phyloP scores from a whole-genome alignment of 129 eudicot species.

The Erigeron canadensis region DNA sequence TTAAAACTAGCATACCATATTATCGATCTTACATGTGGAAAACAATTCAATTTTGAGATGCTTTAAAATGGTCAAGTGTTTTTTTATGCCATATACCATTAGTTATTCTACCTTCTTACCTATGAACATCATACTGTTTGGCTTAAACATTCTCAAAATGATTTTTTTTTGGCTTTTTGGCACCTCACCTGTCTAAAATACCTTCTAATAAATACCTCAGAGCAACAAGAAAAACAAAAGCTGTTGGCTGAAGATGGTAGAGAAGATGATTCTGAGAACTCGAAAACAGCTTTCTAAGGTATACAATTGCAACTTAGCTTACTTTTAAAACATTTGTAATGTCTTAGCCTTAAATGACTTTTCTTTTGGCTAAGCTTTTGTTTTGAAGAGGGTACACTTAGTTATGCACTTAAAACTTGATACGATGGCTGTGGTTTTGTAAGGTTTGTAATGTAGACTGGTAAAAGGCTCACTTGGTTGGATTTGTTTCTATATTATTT shows the following conservation, averaged over 20 bases:
- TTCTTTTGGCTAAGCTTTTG: neutral
- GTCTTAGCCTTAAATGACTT: neutral
- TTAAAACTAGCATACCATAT: too few relatives aligned
- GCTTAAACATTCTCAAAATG: neutral
- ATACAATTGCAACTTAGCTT: neutral
- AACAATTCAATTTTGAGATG: too few relatives aligned
- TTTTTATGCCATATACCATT: too few relatives aligned
- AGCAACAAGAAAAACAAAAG: constrained; percentile 45
- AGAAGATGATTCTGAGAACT: constrained; percentile 27
- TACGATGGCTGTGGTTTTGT: neutral
- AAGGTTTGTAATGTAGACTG: neutral
- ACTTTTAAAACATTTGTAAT: neutral
- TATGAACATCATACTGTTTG: neutral
- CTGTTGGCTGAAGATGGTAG: constrained; percentile 29
- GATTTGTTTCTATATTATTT: too few relatives aligned
- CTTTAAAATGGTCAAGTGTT: too few relatives aligned
- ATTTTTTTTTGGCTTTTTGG: too few relatives aligned
- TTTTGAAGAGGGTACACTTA: neutral
- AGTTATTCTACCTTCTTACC: neutral
- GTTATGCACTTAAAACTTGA: neutral
- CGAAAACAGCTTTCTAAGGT: neutral
- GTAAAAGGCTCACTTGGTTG: too few relatives aligned
- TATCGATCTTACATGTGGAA: too few relatives aligned
- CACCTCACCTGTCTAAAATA: neutral
- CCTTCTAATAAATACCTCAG: constrained; percentile 1